Conservation (phyloP, 108 stramenopile genomes). For the Cyclotella sp. region DNA sequence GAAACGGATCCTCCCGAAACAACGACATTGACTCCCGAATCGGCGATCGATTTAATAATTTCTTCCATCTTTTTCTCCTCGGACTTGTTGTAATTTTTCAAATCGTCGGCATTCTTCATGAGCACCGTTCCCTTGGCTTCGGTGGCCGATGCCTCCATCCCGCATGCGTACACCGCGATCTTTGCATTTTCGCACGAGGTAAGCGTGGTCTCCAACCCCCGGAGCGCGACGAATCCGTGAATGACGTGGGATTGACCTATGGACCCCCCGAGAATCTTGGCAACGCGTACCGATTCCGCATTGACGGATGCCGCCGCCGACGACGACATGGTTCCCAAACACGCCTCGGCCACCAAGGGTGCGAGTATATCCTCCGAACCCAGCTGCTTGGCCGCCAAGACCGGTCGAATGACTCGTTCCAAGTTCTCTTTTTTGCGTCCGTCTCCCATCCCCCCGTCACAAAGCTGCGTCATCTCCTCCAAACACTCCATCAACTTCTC, state of each 20-base stretch:
- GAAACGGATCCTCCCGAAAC: constrained; percentile 92
- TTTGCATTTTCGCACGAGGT: constrained; percentile 85
- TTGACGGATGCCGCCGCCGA: constrained; percentile 42
- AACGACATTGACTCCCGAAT: constrained; percentile 91
- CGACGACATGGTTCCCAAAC: constrained; percentile 81
- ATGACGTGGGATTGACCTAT: constrained; percentile 86
- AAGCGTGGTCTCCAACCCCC: constrained; percentile 82
- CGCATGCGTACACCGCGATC: constrained; percentile 95
- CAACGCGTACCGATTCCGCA: constrained; percentile 94
- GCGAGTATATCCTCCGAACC: constrained; percentile 85
- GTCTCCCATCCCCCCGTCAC: constrained; percentile 44
- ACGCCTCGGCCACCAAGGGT: constrained; percentile 93
- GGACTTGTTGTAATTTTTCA: constrained; percentile 96
- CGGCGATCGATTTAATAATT: constrained; percentile 94
- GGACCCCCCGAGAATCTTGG: constrained; percentile 93
- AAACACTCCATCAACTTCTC: constrained; percentile 75
- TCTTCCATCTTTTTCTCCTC: constrained; percentile 98
- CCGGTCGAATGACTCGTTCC: constrained; percentile 73
- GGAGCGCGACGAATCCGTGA: constrained; percentile 93
- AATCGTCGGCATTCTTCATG: constrained; percentile 97
- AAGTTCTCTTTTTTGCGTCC: constrained; percentile 64
- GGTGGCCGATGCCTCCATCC: constrained; percentile 93
- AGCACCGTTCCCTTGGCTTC: constrained; percentile 99
- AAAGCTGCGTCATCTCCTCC: constrained; percentile 53
- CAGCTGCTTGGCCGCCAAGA: constrained; percentile 93